Evolutionary conservation across 345 rosid species (phyloP).

Genomic region (Eucalyptus lansdowneana): DNA sequence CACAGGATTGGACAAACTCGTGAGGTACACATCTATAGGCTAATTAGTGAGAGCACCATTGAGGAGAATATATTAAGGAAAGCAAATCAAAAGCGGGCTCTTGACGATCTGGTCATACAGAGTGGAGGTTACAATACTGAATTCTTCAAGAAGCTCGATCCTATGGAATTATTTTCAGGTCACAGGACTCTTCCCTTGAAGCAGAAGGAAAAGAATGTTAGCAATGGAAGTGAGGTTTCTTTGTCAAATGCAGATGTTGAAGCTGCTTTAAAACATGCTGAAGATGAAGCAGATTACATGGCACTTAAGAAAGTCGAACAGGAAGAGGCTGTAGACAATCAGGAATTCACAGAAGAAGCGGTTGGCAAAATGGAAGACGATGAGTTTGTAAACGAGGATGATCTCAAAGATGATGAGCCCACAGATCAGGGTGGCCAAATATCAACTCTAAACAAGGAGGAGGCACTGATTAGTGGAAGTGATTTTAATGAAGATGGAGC

Average conservation of each 20-base stretch:
- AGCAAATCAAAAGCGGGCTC: constrained; percentile 99
- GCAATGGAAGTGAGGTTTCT: constrained; percentile 37
- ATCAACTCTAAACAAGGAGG: constrained; percentile 25
- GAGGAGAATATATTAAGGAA: constrained; percentile 97
- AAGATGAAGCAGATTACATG: constrained; percentile 99
- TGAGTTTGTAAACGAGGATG: constrained; percentile 80
- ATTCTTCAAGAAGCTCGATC: constrained; percentile 98
- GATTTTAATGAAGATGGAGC: constrained; percentile 46
- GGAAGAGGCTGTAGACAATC: constrained; percentile 99
- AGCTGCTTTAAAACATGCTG: constrained; percentile 92
- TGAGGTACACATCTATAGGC: constrained; percentile 90
- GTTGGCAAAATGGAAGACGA: constrained; percentile 86
- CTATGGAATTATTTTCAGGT: constrained; percentile 91
- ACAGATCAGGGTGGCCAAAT: constrained; percentile 34
- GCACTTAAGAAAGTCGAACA: constrained; percentile 94
- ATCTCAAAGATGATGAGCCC: constrained; percentile 62
- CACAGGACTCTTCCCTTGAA: constrained; percentile 46
- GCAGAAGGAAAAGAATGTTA: constrained; percentile 36
- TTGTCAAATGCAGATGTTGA: constrained; percentile 91
- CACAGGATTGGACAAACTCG: constrained; percentile 99
- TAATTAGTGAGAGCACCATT: constrained; percentile 97
- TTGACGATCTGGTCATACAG: constrained; percentile 95
- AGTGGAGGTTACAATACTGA: constrained; percentile 97
- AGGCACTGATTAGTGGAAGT: constrained; percentile 4
- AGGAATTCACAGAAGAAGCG: constrained; percentile 97